Evolutionary conservation across 306 rosid species (phyloP).

Genomic region (Rubus idaeus): DNA sequence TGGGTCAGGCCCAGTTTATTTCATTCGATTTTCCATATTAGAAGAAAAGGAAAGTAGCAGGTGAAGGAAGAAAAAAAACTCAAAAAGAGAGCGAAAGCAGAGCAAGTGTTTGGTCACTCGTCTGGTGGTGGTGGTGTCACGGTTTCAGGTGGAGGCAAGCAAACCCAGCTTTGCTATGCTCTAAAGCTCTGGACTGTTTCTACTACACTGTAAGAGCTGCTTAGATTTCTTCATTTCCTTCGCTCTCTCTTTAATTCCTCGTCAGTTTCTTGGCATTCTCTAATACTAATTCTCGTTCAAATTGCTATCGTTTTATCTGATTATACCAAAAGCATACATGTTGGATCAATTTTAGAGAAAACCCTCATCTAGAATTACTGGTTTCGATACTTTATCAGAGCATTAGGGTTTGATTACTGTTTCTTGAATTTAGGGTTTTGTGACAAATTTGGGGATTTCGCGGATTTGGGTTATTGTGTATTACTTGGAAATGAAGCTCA

Average conservation of each 20-base stretch:
- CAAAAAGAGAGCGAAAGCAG: neutral
- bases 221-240: neutral
- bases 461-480: conserved; percentile 1
- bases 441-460: conserved; percentile 17
- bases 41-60: neutral
- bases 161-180: neutral
- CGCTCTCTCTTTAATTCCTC: neutral
- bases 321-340: neutral
- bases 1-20: neutral
- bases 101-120: neutral
- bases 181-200: conserved; percentile 8
- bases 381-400: neutral
- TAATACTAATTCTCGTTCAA: neutral
- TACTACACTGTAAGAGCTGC: conserved; percentile 14
- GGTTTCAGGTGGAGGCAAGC: conserved; percentile 24
- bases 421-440: conserved; percentile 27
- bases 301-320: neutral
- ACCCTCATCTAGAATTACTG: neutral
- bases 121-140: neutral
- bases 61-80: neutral
- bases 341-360: neutral
- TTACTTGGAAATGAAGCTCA: neutral
- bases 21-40: neutral
- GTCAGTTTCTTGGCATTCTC: neutral
- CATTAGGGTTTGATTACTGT: conserved; percentile 4